Conservation (phyloP, 257 asterid genomes). For the Marsdenia floribunda region DNA sequence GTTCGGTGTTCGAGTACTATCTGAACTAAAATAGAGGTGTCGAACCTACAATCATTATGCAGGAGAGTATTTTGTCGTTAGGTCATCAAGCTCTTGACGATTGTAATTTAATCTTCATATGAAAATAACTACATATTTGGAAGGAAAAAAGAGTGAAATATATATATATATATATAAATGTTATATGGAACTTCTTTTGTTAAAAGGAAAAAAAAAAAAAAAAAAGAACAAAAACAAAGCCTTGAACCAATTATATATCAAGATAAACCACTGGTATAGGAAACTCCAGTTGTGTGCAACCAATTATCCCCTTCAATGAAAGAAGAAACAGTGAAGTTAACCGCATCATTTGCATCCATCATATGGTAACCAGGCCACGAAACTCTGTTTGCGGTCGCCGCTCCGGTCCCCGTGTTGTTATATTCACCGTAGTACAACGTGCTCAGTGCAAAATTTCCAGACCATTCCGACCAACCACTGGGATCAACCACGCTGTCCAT, state of each 20-base stretch:
- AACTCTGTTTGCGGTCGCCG: conserved; percentile 36
- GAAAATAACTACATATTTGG: too few species aligned
- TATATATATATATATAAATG: too few species aligned
- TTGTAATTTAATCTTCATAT: too few species aligned
- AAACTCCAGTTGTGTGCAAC: conserved; percentile 48
- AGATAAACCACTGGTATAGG: conserved; percentile 37
- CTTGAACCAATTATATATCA: conserved; percentile 4
- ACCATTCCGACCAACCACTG: conserved; percentile 56
- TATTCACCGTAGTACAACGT: conserved; percentile 67
- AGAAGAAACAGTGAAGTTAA: conserved; percentile 44
- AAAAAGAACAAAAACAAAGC: neutral
- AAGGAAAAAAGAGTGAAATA: too few species aligned
- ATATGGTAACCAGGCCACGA: conserved; percentile 57
- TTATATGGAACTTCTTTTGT: too few species aligned
- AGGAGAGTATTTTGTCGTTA: too few species aligned
- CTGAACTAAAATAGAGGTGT: too few species aligned
- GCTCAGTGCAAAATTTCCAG: conserved; percentile 46
- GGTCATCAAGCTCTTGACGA: too few species aligned
- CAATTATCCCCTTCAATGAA: conserved; percentile 51
- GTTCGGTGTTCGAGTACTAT: too few species aligned
- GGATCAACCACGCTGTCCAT: conserved; percentile 40
- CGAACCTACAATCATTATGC: too few species aligned
- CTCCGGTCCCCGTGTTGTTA: conserved; percentile 49
- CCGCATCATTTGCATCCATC: conserved; percentile 40
- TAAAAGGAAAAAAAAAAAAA: too few species aligned